Conservation (phyloP, 73 alveolate species). For the Paramecium caudatum region DNA sequence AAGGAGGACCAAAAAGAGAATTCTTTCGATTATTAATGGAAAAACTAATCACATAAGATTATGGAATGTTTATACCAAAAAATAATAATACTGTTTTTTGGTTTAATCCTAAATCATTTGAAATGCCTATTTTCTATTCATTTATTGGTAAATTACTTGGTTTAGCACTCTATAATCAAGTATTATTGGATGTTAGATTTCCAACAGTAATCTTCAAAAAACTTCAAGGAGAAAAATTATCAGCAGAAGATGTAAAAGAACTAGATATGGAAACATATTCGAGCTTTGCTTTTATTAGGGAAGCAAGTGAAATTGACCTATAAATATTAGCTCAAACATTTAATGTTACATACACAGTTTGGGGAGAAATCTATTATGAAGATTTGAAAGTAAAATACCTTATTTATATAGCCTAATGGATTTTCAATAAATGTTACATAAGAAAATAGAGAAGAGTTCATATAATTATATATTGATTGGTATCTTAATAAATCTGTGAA, state of each 20-base stretch:
- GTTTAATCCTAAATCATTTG: constrained; percentile 96
- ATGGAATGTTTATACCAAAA: constrained; percentile 91
- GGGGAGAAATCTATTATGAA: constrained; percentile 36
- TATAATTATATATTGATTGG: constrained; percentile 92
- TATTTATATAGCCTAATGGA: constrained; percentile 85
- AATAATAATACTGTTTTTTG: constrained; percentile 89
- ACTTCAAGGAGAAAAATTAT: constrained; percentile 82
- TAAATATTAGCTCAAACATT: neutral
- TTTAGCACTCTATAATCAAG: constrained; percentile 94
- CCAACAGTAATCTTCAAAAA: constrained; percentile 95
- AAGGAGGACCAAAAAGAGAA: constrained; percentile 99
- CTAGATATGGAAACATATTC: constrained; percentile 84
- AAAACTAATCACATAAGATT: constrained; percentile 71
- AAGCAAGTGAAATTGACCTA: constrained; percentile 67
- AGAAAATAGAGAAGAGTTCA: constrained; percentile 93
- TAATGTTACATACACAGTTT: constrained; percentile 8
- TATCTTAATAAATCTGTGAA: constrained; percentile 87
- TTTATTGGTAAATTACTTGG: constrained; percentile 96
- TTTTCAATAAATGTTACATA: constrained; percentile 87
- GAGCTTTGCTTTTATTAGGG: constrained; percentile 79
- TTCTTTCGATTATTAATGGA: constrained; percentile 90
- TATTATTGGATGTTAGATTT: constrained; percentile 92
- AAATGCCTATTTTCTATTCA: constrained; percentile 92
- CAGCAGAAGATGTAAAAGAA: constrained; percentile 88
- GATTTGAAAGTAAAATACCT: constrained; percentile 38